Percentiles rank a stretch among this genome's conserved stretches.
These are phyloP conservation scores for Cercospora nicotianae DNA, from an alignment of 2,329 filamentous ascomycete species.

Conservation along the genomic window DNA sequence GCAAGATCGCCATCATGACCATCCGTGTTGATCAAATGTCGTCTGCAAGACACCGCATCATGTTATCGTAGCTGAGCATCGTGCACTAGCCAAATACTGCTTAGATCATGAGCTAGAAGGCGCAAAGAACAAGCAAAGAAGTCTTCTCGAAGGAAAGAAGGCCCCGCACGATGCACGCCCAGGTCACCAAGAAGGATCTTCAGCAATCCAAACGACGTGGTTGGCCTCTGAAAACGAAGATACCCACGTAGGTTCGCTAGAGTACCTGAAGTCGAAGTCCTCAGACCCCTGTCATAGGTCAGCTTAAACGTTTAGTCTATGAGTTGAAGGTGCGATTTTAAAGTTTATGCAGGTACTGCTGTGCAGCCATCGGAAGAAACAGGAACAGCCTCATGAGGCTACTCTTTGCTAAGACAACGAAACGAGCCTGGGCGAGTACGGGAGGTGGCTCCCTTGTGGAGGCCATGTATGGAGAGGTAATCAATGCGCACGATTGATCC, in stretches of 20 bases:
- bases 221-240: background rate
- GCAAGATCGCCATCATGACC: background rate
- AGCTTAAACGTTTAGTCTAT: constrained; percentile 10
- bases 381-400: constrained; percentile 12
- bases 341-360: constrained; percentile 7
- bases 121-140: background rate
- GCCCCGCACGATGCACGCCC: background rate
- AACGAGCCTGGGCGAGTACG: constrained; percentile 3
- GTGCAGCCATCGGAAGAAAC: constrained; percentile 11
- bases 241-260: background rate
- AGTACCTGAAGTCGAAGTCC: background rate
- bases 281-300: background rate
- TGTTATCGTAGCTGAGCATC: background rate
- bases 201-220: background rate
- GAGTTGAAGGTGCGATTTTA: constrained; percentile 12
- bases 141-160: background rate
- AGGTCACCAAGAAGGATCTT: background rate
- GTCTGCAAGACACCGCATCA: background rate
- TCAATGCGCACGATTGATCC: background rate
- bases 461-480: background rate
- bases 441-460: background rate
- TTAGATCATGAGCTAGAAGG: constrained; percentile 3
- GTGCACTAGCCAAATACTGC: background rate
- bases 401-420: constrained; percentile 4
- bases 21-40: background rate